Evolutionary conservation across 345 rosid genomes (phyloP).

Genomic region (Hibiscus tridactylites): DNA sequence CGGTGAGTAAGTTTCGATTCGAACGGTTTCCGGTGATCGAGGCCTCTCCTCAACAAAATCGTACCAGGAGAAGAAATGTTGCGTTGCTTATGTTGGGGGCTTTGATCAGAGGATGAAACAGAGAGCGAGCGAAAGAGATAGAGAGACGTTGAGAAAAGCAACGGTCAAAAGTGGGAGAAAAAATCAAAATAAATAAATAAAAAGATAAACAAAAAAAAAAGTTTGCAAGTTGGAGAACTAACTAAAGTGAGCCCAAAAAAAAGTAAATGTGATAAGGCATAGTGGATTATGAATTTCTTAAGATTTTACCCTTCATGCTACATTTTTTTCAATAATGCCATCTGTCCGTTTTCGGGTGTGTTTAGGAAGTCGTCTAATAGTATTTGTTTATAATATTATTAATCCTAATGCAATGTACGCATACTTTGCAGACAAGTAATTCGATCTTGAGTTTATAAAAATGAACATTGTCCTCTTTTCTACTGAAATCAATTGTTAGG

Average conservation of each 20-base stretch:
- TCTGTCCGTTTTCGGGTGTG: no score
- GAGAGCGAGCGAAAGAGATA: conserved; percentile 4
- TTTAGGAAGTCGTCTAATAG: no score
- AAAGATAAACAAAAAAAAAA: neutral
- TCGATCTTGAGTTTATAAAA: no score
- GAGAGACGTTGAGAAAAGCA: conserved; percentile 46
- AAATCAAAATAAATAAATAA: conserved; percentile 4
- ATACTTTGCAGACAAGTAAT: no score
- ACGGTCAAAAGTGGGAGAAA: conserved; percentile 43
- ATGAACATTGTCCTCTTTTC: no score
- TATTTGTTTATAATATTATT: no score
- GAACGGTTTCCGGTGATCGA: conserved; percentile 56
- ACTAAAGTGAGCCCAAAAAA: conserved; percentile 6
- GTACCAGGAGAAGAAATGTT: conserved; percentile 14
- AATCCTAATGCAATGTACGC: rapidly evolving
- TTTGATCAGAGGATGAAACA: neutral
- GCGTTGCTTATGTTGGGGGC: neutral
- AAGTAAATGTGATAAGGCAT: neutral
- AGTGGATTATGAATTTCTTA: conserved; percentile 9
- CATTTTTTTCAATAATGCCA: conserved; percentile 24
- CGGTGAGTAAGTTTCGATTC: conserved; percentile 56
- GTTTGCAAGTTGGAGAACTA: conserved; percentile 13
- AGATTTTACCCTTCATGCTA: conserved; percentile 14
- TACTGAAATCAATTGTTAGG: no score
- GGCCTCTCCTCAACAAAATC: conserved; percentile 56